Evolutionary conservation across 2,329 filamentous ascomycete genomes (phyloP), one percentile per base, ranked within the genome.

Genomic region (Ophiostoma fasciatum): DNA sequence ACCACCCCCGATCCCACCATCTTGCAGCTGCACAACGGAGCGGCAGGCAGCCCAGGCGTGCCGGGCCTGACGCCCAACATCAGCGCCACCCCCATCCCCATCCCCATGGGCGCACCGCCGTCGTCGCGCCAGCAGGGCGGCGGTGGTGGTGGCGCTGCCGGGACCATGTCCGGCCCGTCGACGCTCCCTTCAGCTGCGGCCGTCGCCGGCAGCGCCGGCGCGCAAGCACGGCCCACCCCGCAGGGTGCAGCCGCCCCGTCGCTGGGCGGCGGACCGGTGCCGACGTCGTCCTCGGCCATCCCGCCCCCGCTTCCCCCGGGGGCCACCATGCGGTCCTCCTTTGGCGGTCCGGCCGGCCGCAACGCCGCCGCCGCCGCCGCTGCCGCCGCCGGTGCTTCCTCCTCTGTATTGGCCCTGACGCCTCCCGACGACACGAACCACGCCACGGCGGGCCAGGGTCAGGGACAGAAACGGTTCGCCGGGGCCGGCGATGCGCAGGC

Each of bases 381-480:
- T n/a, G n/a, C n/a, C n/a, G 20, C 15, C 7, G 26, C 17, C 22
- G 36, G 37, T 23, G 27, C 21, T 7, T 26, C 29, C 12, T 35
- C 35, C 8, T 58, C 58, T 23, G 54, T 56, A 4, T 64, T 55
- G 28, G 68, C 63, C 2, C 57, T 72, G 20, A 73, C 70, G 2
- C 69, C 68, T 0, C 68, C 68, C 3, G 68, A 74, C 31, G 70
- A 74, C 43, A 58, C 31, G 7, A 29, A 34, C 18, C 5, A 56
- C 7, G 45, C 17, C 17, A 18, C 33, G 8, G 33, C 14, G 10
- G 38, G 27, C 21, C 26, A 35, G 15, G 37, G 21, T 4, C 61
- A 61, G 27, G n/a, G n/a, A n/a, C n/a, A n/a, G n/a, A 70, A 71
- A 45, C 56, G 60, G 19, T 59, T 56, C 25, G 42, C 50, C 22